Conservation (phyloP, 768 basidiomycete species). For the Trametopsis cervina region DNA sequence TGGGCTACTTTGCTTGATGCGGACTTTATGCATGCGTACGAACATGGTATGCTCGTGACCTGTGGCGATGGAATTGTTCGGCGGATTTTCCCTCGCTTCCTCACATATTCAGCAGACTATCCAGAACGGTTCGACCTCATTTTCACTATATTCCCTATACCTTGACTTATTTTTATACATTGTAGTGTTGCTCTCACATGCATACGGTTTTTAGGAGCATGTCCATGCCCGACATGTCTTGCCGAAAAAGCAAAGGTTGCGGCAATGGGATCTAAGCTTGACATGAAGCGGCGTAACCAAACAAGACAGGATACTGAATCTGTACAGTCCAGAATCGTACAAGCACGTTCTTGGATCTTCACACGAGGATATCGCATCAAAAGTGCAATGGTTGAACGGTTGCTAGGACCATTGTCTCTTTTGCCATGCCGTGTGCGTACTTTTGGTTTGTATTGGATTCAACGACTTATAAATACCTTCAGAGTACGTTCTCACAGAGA, state of each 20-base stretch:
- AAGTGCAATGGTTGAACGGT: slow-evolving; percentile 7
- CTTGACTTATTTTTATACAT: neutral
- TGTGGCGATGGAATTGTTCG: slow-evolving; percentile 22
- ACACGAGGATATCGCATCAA: slow-evolving; percentile 9
- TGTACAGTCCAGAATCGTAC: slow-evolving; percentile 1
- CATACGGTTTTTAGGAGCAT: slow-evolving; percentile 32
- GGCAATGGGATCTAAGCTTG: slow-evolving; percentile 22
- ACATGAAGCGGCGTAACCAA: slow-evolving; percentile 9
- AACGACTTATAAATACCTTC: slow-evolving; percentile 9
- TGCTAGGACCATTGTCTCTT: slow-evolving; percentile 14
- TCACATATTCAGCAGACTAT: slow-evolving; percentile 28
- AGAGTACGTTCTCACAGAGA: slow-evolving; percentile 26
- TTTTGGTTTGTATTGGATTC: slow-evolving; percentile 12
- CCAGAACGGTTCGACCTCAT: slow-evolving; percentile 27
- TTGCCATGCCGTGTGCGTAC: slow-evolving; percentile 15
- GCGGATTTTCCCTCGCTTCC: slow-evolving; percentile 20
- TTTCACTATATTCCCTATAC: neutral
- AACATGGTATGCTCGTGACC: slow-evolving; percentile 21
- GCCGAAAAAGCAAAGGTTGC: slow-evolving; percentile 24
- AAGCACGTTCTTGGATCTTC: slow-evolving; percentile 16
- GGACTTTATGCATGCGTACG: slow-evolving; percentile 20
- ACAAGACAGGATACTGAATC: slow-evolving; percentile 9
- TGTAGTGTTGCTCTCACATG: slow-evolving; percentile 30
- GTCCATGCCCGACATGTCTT: slow-evolving; percentile 34
- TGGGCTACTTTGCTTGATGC: slow-evolving; percentile 21